These are phyloP conservation scores for Anaeramoeba flamelloides DNA, from an alignment of 78 protist genomes.

Conservation along the genomic window DNA sequence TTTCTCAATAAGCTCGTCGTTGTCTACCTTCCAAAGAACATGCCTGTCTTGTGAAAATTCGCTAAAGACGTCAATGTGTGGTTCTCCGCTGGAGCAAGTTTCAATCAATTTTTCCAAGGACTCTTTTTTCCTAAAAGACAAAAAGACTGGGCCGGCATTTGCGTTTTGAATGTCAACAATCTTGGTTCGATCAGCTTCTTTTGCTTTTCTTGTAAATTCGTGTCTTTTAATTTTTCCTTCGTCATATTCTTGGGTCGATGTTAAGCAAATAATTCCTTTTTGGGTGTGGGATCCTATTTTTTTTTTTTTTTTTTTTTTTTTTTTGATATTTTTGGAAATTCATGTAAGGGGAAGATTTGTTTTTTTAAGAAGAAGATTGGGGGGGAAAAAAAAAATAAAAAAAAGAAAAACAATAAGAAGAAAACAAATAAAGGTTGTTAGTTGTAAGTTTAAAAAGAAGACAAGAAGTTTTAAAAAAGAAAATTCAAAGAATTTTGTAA, in stretches of 20 bases:
- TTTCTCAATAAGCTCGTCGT: neutral
- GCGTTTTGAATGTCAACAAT: slow-evolving; percentile 14
- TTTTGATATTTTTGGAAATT: too few relatives aligned
- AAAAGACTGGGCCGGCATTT: slow-evolving; percentile 22
- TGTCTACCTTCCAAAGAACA: slow-evolving; percentile 9
- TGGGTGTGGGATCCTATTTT: too few relatives aligned
- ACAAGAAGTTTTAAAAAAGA: too few relatives aligned
- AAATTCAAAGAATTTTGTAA: too few relatives aligned
- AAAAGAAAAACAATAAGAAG: too few relatives aligned
- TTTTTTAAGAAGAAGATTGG: too few relatives aligned
- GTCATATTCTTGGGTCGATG: slow-evolving; percentile 15
- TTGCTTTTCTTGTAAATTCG: slow-evolving; percentile 12
- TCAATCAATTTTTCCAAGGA: slow-evolving; percentile 5
- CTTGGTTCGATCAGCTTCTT: slow-evolving; percentile 19
- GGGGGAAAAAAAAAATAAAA: too few relatives aligned
- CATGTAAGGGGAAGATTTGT: too few relatives aligned
- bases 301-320: too few relatives aligned
- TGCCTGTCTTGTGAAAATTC: neutral
- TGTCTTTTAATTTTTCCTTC: slow-evolving; percentile 16
- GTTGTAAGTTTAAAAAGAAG: too few relatives aligned
- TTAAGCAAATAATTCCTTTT: slow-evolving; percentile 5
- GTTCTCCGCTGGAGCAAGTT: neutral
- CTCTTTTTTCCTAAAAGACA: neutral
- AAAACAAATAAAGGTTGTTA: too few relatives aligned
- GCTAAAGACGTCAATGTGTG: neutral